phyloP scores from a whole-genome alignment of 1,139 yeast species.

The Pichia norvegensis region DNA sequence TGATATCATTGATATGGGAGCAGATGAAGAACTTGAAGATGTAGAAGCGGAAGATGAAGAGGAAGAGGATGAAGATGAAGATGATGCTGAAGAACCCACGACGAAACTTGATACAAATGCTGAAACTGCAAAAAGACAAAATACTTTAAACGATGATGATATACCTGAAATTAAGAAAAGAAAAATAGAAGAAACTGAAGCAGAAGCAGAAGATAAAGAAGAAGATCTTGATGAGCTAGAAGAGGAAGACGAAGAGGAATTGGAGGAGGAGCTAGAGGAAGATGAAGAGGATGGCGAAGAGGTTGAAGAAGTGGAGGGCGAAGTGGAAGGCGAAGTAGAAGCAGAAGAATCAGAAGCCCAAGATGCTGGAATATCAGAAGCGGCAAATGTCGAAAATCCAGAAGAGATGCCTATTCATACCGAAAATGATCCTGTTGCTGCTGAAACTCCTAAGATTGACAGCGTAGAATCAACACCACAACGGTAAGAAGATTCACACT shows the following conservation, averaged over 20 bases:
- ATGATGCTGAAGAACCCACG: conserved; percentile 11
- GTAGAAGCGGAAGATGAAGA: conserved; percentile 32
- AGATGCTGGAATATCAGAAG: background rate
- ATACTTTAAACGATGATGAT: conserved; percentile 19
- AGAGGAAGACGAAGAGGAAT: conserved; percentile 33
- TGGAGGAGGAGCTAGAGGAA: conserved; percentile 31
- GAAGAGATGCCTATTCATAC: background rate
- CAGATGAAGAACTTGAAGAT: conserved; percentile 31
- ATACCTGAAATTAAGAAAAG: conserved; percentile 19
- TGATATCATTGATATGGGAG: conserved; percentile 24
- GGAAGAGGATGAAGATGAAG: conserved; percentile 9
- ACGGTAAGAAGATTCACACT: background rate
- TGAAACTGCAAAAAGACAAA: conserved; percentile 19
- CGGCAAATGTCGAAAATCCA: background rate
- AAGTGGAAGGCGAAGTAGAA: conserved; percentile 10
- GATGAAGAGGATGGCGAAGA: conserved; percentile 13
- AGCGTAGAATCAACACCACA: background rate
- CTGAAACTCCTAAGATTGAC: conserved; percentile 1
- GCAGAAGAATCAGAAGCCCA: conserved; percentile 9
- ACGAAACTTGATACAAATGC: conserved; percentile 6
- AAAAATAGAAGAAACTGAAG: conserved; percentile 25
- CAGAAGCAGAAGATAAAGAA: conserved; percentile 3
- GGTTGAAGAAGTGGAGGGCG: conserved; percentile 14
- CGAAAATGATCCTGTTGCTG: background rate
- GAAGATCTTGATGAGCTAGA: conserved; percentile 24